Evolutionary conservation across 345 rosid genomes (phyloP), one percentile per base, ranked within the genome.

Genomic region (Erysimum cheiranthoides): DNA sequence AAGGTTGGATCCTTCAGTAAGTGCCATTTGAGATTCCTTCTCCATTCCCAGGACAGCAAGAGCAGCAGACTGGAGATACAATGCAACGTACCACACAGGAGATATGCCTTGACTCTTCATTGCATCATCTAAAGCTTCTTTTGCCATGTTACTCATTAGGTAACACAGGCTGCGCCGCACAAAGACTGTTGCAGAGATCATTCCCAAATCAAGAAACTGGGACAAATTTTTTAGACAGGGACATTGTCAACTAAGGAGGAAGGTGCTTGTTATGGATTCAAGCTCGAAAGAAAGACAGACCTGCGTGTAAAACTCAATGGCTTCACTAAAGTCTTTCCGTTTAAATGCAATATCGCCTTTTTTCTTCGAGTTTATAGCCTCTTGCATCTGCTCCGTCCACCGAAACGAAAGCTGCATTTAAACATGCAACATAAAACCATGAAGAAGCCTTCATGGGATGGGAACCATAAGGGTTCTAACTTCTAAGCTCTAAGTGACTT

Each of bases 361-460:
- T 73, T 86, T 90, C 90, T 87, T 90, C n/a, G 87, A 90, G 75
- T 82, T 79, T 69, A 89, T 79, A 5, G 93, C 92, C 66, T 90
- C 98, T 76, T 90, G 93, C 95, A 89, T 89, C 61, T 90, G 89
- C 78, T 84, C 82, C 63, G 96, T 90, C 95, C 92, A 90, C 90
- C 86, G 84, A 82, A 90, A 90, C 16, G 96, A 93, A 28, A 93
- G 87, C 96, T 93, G 86, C 84, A 79, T 50, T 50, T 62, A 57
- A 64, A 53, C 70, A 42, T 59, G 53, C 16, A 53, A 28, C 10
- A 46, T 27, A 36, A 45, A 38, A 34, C 68, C 31, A 31, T 36
- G 16, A 43, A 21, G 34, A 65, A 65, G 18, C 21, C 71, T 43
- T n/a, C 39, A 45, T 45, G 27, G 18, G 64, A 32, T 53, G 13